A percentile compares a stretch with the other conserved stretches of the same genome.
These are phyloP conservation scores for Polytrichum formosum DNA, from an alignment of 225 moss, liverwort and hornwort genomes.

Conservation along the genomic window DNA sequence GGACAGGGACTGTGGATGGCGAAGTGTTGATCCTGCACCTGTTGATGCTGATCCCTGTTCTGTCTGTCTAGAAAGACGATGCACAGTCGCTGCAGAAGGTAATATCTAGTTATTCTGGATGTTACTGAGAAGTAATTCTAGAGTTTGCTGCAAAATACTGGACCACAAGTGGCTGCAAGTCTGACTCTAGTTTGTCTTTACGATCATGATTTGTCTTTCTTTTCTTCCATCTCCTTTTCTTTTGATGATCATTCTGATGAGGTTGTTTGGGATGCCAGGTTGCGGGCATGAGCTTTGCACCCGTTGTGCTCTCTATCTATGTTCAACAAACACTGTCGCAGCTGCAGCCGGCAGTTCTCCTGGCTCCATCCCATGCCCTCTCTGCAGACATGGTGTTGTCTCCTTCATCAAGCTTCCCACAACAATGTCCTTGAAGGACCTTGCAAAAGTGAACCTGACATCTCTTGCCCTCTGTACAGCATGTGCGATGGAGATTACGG, in stretches of 20 bases:
- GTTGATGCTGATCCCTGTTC: slow-evolving; percentile 80
- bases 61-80: slow-evolving; percentile 86
- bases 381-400: slow-evolving; percentile 82
- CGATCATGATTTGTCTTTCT: too few species aligned
- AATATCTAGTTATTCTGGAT: neutral
- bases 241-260: neutral
- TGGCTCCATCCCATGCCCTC: slow-evolving; percentile 84
- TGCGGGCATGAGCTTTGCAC: slow-evolving; percentile 93
- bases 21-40: slow-evolving; percentile 73
- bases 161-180: too few species aligned
- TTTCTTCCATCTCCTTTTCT: too few species aligned
- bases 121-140: neutral
- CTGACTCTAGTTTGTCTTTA: neutral
- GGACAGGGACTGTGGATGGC: slow-evolving; percentile 94
- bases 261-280: slow-evolving; percentile 41
- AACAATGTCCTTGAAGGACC: slow-evolving; percentile 73
- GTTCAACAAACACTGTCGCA: slow-evolving; percentile 80
- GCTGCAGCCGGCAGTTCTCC: slow-evolving; percentile 68
- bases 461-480: slow-evolving; percentile 80
- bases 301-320: slow-evolving; percentile 90
- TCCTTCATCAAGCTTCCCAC: slow-evolving; percentile 74
- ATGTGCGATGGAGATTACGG: slow-evolving; percentile 77
- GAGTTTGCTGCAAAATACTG: too few species aligned
- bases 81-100: slow-evolving; percentile 96
- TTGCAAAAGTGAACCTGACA: slow-evolving; percentile 65